A percentile compares a stretch with the other conserved stretches of the same genome.
Evolutionary conservation across 805 yeast species (phyloP).

Genomic region (Isabelozyma rhagii): DNA sequence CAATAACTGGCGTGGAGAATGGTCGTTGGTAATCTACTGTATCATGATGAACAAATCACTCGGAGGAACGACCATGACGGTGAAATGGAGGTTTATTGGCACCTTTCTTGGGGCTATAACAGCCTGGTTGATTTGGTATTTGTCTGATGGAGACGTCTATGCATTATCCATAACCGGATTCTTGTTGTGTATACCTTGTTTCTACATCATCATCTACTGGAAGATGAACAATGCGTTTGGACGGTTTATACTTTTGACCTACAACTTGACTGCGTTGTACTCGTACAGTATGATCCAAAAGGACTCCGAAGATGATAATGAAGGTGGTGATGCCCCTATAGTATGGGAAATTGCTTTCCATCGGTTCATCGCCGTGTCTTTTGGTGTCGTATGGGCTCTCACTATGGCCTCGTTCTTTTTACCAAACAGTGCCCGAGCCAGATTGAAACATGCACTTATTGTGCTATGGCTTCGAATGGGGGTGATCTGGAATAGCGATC

Average conservation of each 20-base stretch:
- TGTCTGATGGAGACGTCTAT: slow-evolving; percentile 53
- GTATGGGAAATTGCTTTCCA: slow-evolving; percentile 75
- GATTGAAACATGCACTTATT: slow-evolving; percentile 63
- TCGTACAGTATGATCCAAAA: slow-evolving; percentile 64
- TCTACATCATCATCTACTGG: slow-evolving; percentile 67
- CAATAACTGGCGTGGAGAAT: slow-evolving; percentile 71
- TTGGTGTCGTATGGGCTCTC: slow-evolving; percentile 78
- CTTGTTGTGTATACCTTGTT: slow-evolving; percentile 44
- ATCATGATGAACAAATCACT: slow-evolving; percentile 82
- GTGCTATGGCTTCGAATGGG: slow-evolving; percentile 79
- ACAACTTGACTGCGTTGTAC: slow-evolving; percentile 74
- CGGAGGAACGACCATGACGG: slow-evolving; percentile 82
- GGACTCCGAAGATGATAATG: slow-evolving; percentile 57
- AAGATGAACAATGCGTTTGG: slow-evolving; percentile 60
- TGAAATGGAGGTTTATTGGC: slow-evolving; percentile 70
- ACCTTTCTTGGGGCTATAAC: slow-evolving; percentile 66
- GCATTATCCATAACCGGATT: slow-evolving; percentile 51
- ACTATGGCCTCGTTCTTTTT: slow-evolving; percentile 60
- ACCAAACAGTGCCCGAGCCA: slow-evolving; percentile 73
- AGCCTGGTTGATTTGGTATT: slow-evolving; percentile 60
- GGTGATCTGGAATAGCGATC: slow-evolving; percentile 74
- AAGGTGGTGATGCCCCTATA: slow-evolving; percentile 68
- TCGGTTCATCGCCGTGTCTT: slow-evolving; percentile 65
- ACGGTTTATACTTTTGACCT: slow-evolving; percentile 68
- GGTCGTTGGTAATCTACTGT: slow-evolving; percentile 80